Percentiles rank a stretch among this genome's conserved stretches.
phyloP scores from a whole-genome alignment of 1,284 basidiomycete species.

The Amanita bisporigera region DNA sequence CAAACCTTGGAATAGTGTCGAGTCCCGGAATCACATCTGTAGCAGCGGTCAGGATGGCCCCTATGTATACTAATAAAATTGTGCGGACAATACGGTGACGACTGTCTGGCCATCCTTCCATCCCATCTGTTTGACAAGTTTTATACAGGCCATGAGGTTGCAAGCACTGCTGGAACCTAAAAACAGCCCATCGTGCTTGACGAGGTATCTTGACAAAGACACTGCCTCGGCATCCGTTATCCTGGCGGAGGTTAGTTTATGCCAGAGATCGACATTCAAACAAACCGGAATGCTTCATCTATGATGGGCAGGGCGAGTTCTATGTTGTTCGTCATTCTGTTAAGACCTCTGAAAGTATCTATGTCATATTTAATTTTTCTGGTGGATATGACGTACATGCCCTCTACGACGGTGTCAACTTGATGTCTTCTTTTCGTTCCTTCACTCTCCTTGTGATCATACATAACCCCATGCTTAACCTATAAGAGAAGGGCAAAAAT shows the following conservation, averaged over 20 bases:
- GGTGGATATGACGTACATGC: slow-evolving; percentile 61
- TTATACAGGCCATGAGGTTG: slow-evolving; percentile 90
- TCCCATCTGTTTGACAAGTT: slow-evolving; percentile 72
- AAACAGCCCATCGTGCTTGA: slow-evolving; percentile 91
- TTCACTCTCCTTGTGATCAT: slow-evolving; percentile 88
- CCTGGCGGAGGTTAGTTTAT: slow-evolving; percentile 48
- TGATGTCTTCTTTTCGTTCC: slow-evolving; percentile 95
- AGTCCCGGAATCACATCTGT: slow-evolving; percentile 82
- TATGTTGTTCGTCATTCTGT: slow-evolving; percentile 87
- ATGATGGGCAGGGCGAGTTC: slow-evolving; percentile 80
- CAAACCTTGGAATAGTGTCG: slow-evolving; percentile 88
- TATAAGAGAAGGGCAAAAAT: slow-evolving; percentile 35
- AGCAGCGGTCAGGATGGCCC: neutral
- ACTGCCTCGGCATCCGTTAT: slow-evolving; percentile 91
- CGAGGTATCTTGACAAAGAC: slow-evolving; percentile 90
- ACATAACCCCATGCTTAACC: slow-evolving; percentile 96
- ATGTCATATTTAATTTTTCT: slow-evolving; percentile 27
- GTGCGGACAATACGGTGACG: slow-evolving; percentile 82
- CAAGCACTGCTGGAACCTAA: slow-evolving; percentile 97
- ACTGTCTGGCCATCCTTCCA: slow-evolving; percentile 69
- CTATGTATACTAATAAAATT: slow-evolving; percentile 7
- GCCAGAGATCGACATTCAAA: neutral
- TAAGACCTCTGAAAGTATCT: slow-evolving; percentile 77
- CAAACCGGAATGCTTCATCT: slow-evolving; percentile 85
- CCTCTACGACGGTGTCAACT: slow-evolving; percentile 91